Percentiles rank a stretch among this genome's conserved stretches.
phyloP scores from a whole-genome alignment of 2,329 filamentous ascomycete species.

The Talaromyces marneffei region DNA sequence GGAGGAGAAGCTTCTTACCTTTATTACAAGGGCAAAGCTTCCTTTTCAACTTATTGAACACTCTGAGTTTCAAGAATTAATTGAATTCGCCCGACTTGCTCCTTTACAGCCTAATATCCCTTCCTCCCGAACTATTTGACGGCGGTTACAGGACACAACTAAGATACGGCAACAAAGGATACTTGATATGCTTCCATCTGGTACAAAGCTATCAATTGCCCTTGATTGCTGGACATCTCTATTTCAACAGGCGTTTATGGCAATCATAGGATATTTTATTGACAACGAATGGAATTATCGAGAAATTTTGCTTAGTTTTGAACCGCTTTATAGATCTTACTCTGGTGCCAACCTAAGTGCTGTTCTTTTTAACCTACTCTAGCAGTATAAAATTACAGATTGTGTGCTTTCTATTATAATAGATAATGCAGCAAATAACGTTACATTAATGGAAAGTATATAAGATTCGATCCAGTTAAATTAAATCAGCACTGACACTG shows the following conservation, averaged over 20 bases:
- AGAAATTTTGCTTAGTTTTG: slow-evolving; percentile 15
- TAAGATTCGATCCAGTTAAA: background rate
- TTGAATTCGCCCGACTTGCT: background rate
- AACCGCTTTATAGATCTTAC: slow-evolving; percentile 9
- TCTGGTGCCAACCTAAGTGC: background rate
- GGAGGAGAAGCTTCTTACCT: slow-evolving; percentile 27
- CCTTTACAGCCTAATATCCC: background rate
- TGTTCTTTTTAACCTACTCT: background rate
- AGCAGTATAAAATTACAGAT: background rate
- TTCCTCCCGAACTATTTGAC: background rate
- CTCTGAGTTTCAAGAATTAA: background rate
- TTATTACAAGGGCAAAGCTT: background rate
- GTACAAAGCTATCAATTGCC: slow-evolving; percentile 3
- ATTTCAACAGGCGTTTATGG: slow-evolving; percentile 14
- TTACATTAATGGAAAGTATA: background rate
- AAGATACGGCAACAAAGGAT: background rate
- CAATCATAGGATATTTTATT: slow-evolving; percentile 12
- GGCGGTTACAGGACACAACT: background rate
- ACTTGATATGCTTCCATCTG: background rate
- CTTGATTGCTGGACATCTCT: slow-evolving; percentile 15
- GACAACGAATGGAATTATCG: slow-evolving; percentile 10
- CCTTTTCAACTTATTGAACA: background rate
- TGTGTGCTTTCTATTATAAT: background rate
- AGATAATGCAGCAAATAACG: background rate
- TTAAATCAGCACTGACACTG: background rate